phyloP scores from a whole-genome alignment of 2,329 filamentous ascomycete genomes.

The Corynespora cassiicola region DNA sequence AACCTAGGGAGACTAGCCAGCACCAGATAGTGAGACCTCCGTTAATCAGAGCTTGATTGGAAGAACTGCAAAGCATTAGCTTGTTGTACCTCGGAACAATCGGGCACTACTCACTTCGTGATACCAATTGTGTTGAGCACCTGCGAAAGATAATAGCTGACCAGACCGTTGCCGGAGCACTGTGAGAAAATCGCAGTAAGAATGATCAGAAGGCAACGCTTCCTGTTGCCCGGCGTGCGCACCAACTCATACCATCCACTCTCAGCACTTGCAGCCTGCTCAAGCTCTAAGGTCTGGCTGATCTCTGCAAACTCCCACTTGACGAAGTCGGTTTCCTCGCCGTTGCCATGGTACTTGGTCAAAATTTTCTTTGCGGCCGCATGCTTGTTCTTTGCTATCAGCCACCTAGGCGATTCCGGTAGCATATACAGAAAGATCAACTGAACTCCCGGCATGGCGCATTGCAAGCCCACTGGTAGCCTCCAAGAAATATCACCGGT shows the following conservation, averaged over 20 bases:
- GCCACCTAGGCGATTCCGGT: conserved; percentile 65
- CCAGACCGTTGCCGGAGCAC: conserved; percentile 21
- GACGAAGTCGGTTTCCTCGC: conserved; percentile 18
- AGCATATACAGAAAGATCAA: conserved; percentile 64
- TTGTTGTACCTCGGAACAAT: too few relatives aligned
- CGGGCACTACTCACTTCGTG: too few relatives aligned
- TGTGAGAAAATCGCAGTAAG: conserved; percentile 21
- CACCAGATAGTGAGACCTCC: conserved; percentile 66
- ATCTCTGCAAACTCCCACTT: conserved; percentile 23
- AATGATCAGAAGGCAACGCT: conserved; percentile 19
- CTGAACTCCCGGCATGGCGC: conserved; percentile 65
- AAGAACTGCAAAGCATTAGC: conserved; percentile 35
- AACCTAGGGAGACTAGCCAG: conserved; percentile 58
- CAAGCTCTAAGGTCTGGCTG: conserved; percentile 18
- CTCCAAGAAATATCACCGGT: conserved; percentile 55
- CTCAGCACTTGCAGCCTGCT: conserved; percentile 14
- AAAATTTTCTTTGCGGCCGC: conserved; percentile 13
- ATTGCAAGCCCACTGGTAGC: conserved; percentile 67
- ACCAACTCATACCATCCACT: conserved; percentile 23
- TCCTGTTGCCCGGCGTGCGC: conserved; percentile 21
- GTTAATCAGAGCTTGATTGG: conserved; percentile 51
- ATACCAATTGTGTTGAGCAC: conserved; percentile 23
- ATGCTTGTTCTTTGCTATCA: conserved; percentile 19
- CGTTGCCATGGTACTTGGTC: conserved; percentile 24
- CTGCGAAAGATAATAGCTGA: conserved; percentile 18